Evolutionary conservation across 768 basidiomycete genomes (phyloP).

Genomic region (Pleurotus platypus): DNA sequence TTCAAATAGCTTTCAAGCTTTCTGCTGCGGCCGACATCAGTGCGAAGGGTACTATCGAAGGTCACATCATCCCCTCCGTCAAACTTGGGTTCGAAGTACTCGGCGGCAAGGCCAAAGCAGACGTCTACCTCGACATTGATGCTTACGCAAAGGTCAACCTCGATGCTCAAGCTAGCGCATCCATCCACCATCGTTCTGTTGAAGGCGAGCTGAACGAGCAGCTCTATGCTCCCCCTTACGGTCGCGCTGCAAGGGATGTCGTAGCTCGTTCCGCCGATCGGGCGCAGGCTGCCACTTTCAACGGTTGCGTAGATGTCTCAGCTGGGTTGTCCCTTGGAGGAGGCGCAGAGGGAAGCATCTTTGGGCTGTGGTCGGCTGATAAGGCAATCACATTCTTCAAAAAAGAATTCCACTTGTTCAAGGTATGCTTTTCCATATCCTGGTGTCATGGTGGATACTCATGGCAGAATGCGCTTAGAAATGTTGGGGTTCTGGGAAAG

Average conservation of each 20-base stretch:
- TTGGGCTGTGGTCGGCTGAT: conserved; percentile 14
- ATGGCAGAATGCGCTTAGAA: neutral
- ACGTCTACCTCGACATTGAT: conserved; percentile 20
- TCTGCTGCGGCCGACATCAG: conserved; percentile 21
- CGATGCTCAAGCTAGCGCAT: conserved; percentile 6
- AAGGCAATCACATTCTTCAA: conserved; percentile 10
- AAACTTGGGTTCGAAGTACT: conserved; percentile 23
- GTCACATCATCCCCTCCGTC: conserved; percentile 26
- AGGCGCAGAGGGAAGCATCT: conserved; percentile 17
- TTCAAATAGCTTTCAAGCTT: conserved; percentile 15
- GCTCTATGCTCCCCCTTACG: conserved; percentile 1
- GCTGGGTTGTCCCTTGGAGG: conserved; percentile 12
- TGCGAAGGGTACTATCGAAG: conserved; percentile 22
- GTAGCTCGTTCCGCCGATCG: neutral
- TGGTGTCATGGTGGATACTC: too few species aligned
- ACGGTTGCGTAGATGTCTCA: conserved; percentile 15
- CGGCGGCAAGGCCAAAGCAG: conserved; percentile 14
- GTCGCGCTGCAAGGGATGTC: neutral
- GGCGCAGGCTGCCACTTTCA: conserved; percentile 4
- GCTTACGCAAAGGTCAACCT: conserved; percentile 21
- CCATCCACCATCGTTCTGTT: neutral
- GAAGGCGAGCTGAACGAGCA: neutral
- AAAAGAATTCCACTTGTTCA: conserved; percentile 18
- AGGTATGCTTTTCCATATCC: conserved; percentile 5
- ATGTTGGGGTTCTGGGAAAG: conserved; percentile 5